Conservation (phyloP, 1,139 yeast genomes). For the Taphrina populina region DNA sequence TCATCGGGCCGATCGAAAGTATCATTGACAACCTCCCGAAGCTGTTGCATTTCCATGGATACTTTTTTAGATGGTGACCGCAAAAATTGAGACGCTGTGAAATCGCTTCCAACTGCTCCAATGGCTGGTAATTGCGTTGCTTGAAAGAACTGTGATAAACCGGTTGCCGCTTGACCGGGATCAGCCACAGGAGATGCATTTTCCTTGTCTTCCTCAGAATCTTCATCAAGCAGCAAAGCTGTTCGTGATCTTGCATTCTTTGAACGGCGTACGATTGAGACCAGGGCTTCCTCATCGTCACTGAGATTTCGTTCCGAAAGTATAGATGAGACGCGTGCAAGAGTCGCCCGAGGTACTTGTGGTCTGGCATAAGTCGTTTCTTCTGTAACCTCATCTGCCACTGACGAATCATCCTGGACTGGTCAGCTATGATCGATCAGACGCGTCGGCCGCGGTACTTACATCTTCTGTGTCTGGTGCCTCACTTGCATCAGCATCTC, state of each 20-base stretch:
- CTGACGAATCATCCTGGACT: too few species aligned
- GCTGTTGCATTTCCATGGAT: neutral
- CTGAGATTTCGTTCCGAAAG: constrained; percentile 12
- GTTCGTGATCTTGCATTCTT: neutral
- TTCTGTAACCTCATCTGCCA: too few species aligned
- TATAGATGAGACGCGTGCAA: constrained; percentile 1
- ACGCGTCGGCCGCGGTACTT: constrained; percentile 41
- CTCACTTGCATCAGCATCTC: constrained; percentile 43
- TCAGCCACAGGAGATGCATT: constrained; percentile 12
- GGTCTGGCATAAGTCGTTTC: constrained; percentile 2
- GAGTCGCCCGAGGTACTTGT: too few species aligned
- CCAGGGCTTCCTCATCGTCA: constrained; percentile 14
- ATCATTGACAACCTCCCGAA: neutral
- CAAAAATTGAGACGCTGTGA: constrained; percentile 10
- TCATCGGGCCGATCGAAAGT: neutral
- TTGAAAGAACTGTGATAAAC: constrained; percentile 25
- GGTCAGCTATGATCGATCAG: constrained; percentile 39
- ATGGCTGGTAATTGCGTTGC: constrained; percentile 7
- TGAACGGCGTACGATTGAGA: neutral
- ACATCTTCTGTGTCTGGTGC: constrained; percentile 41
- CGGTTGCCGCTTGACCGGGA: neutral
- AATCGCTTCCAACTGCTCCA: neutral
- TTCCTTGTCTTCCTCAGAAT: constrained; percentile 29
- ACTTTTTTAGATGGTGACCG: constrained; percentile 1
- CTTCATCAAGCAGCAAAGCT: constrained; percentile 13